Evolutionary conservation across 2,329 filamentous ascomycete genomes (phyloP), one percentile per base, ranked within the genome.

Genomic region (Calonectria pteridis): DNA sequence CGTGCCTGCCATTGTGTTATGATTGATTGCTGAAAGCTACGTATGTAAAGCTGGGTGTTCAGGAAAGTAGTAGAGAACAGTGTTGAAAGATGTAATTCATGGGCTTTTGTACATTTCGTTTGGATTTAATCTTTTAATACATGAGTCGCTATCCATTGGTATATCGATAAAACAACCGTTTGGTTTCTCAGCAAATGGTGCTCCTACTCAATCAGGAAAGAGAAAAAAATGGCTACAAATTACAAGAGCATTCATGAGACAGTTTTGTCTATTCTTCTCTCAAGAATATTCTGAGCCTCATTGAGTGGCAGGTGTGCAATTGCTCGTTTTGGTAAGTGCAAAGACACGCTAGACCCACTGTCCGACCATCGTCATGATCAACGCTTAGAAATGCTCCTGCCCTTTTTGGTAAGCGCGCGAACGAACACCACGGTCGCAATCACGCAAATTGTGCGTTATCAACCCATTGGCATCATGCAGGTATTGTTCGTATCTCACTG

Each of bases 311-410:
- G 11, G 43, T 35, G 10, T 59, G n/a, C 26, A 16, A 63, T n/a
- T 40, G 11, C 31, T 23, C 13, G 18, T 31, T n/a, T 59, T 2
- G 29, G 16, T n/a, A 53, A 33, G 29, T 35, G 53, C 33, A 26
- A 1, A 28, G 23, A 49, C 3, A 29, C 16, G 23, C n/a, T 6
- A 53, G 23, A 33, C 28, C 23, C 33, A 26, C n/a, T n/a, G 5
- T 37, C 53, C n/a, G 20, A 35, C 10, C 14, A 23, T 40, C 5
- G 55, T 7, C 11, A 14, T 16, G n/a, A 37, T 28, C 28, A 23
- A 14, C 20, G 71, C 72, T 69, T 74, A 74, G 72, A 63, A 26
- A n/a, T 69, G 72, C 72, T 66, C 72, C 71, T 75, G 71, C 71
- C 49, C 29, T 26, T 67, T 46, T 23, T 6, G 13, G 43, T 10